phyloP scores from a whole-genome alignment of 192 early-diverging fungal species.

The Entophlyctis luteolus region DNA sequence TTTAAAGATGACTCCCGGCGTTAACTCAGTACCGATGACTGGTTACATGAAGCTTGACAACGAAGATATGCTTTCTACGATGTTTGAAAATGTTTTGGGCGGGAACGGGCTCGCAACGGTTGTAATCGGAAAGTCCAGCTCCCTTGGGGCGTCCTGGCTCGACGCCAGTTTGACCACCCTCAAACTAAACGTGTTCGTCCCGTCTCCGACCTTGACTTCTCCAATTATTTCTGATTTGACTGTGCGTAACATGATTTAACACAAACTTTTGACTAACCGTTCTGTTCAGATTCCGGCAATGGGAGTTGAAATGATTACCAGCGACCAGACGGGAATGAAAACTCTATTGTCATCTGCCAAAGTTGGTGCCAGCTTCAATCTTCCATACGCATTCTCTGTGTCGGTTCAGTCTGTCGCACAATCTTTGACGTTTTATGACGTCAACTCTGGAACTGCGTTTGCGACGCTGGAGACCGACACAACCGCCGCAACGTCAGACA shows the following conservation, averaged over 20 bases:
- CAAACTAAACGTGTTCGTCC: background rate
- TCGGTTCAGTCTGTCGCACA: background rate
- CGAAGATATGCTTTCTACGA: background rate
- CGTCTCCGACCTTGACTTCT: background rate
- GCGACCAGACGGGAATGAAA: conserved; percentile 2
- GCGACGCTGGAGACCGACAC: background rate
- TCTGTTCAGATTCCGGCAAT: conserved; percentile 7
- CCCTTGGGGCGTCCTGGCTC: background rate
- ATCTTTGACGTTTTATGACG: conserved; percentile 8
- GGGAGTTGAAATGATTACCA: background rate
- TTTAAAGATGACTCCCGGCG: conserved; percentile 10
- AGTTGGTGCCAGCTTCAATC: conserved; percentile 8
- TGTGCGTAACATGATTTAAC: background rate
- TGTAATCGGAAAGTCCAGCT: background rate
- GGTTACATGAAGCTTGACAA: conserved; percentile 12
- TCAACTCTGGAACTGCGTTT: background rate
- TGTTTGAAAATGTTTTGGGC: conserved; percentile 2
- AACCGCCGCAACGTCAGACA: background rate
- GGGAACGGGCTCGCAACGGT: background rate
- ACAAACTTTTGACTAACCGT: background rate
- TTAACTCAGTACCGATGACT: conserved; percentile 4
- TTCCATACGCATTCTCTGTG: conserved; percentile 22
- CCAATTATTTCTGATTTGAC: conserved; percentile 3
- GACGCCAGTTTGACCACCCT: background rate
- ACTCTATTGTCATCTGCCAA: background rate